Evolutionary conservation across 2,329 filamentous ascomycete genomes (phyloP), one percentile per base, ranked within the genome.

Genomic region (Fusarium hainanense): DNA sequence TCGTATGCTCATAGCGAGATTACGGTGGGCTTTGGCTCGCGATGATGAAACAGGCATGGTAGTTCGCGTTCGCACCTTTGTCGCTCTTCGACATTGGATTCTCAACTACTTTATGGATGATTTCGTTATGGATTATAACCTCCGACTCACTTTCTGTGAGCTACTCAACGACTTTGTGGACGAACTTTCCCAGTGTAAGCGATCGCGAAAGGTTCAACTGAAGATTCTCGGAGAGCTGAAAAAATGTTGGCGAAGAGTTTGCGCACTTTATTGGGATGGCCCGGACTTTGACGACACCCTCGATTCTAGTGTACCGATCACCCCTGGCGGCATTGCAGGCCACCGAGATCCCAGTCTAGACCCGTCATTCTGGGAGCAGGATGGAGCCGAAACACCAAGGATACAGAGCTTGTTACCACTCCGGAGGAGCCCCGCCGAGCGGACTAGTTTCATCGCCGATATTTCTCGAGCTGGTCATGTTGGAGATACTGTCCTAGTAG

Each of bases 21-120:
- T 99, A 54, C 87, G 90, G 71, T 99, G 96, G 96, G 94, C 96
- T 1, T 85, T 98, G 50, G 88, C 88, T 49, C 88, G 93, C 58
- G 83, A 87, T 48, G 93, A 97, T 76, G 93, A 98, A 77, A 89
- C 90, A 60, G 96, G 96, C 41, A 92, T 94, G 77, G 93, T 99
- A 54, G 96, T 98, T n/a, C 89, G 95, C 51, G 97, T 99, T 18
- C 89, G 96, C 43, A 97, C 94, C 0, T 99, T 98, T 82, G 96
- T 98, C 27, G 96, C 96, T 10, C 85, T 98, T 46, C 90, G 96
- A 59, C 96, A 99, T 79, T 99, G 96, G 96, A 94, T 98, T 60
- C 82, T 99, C 67, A 99, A 99, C 79, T 99, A 99, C 79, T 99
- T 98, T 72, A 87, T 93, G 58, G 96, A 99, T 77, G 96, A 99